Conservation (phyloP, 1,284 basidiomycete species). For the Crucibulum cyathiforme region DNA sequence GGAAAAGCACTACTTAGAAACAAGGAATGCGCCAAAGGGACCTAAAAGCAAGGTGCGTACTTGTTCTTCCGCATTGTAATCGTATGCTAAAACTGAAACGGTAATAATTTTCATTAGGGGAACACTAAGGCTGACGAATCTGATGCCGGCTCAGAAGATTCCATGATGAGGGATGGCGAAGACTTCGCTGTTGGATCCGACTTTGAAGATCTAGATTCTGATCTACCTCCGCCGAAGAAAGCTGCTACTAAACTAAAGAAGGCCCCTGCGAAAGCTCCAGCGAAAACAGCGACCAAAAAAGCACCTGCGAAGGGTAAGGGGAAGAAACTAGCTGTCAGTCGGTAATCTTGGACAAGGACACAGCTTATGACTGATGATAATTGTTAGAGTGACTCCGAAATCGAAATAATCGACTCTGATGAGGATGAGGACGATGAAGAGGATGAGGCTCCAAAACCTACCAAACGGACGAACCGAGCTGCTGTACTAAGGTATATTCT, state of each 20-base stretch:
- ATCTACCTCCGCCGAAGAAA: slow-evolving; percentile 58
- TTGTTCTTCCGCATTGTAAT: background rate
- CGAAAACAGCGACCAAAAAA: slow-evolving; percentile 50
- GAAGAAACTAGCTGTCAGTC: slow-evolving; percentile 54
- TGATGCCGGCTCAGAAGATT: slow-evolving; percentile 70
- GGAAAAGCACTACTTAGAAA: slow-evolving; percentile 65
- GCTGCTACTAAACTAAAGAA: slow-evolving; percentile 31
- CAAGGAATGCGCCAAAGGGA: slow-evolving; percentile 40
- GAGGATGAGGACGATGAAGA: slow-evolving; percentile 67
- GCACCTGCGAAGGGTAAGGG: slow-evolving; percentile 48
- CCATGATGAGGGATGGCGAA: slow-evolving; percentile 77
- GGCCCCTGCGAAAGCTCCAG: slow-evolving; percentile 35
- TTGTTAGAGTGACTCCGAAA: slow-evolving; percentile 62
- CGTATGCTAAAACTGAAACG: background rate
- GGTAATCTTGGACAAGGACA: slow-evolving; percentile 1
- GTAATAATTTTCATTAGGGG: slow-evolving; percentile 20
- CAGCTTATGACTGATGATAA: slow-evolving; percentile 10
- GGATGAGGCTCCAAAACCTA: slow-evolving; percentile 45
- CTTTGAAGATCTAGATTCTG: slow-evolving; percentile 57
- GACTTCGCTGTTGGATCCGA: slow-evolving; percentile 54
- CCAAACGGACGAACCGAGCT: slow-evolving; percentile 69
- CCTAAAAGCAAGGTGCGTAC: slow-evolving; percentile 47
- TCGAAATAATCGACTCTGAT: slow-evolving; percentile 51
- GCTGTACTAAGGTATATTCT: slow-evolving; percentile 63
- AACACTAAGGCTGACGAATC: slow-evolving; percentile 61